phyloP scores from a whole-genome alignment of 108 stramenopile genomes.

The Stephanodiscus minutulus region DNA sequence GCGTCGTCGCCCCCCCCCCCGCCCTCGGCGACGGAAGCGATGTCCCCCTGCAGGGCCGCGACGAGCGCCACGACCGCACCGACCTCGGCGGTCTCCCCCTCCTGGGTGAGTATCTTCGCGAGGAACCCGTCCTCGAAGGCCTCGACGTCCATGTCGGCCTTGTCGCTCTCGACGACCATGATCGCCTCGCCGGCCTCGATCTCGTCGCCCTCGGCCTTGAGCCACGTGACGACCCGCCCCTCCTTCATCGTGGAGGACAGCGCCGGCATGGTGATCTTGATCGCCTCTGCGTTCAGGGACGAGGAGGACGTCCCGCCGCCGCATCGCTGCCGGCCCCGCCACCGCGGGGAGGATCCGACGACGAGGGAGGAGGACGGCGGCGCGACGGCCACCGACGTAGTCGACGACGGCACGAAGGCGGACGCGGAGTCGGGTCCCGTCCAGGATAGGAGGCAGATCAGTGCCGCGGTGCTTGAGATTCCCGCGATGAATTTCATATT shows the following conservation, averaged over 20 bases:
- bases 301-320: no score
- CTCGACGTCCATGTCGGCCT: constrained; percentile 99
- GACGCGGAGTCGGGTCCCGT: constrained; percentile 13
- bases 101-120: constrained; percentile 90
- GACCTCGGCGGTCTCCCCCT: constrained; percentile 90
- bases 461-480: constrained; percentile 45
- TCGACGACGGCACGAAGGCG: constrained; percentile 28
- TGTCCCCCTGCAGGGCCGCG: constrained; percentile 80
- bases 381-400: constrained; percentile 16
- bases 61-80: constrained; percentile 92
- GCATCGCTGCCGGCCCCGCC: no score
- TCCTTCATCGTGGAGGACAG: constrained; percentile 98
- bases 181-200: constrained; percentile 94
- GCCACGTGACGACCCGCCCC: constrained; percentile 94
- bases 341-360: no score
- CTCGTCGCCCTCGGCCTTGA: constrained; percentile 92
- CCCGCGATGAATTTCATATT: constrained; percentile 51
- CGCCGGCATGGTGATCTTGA: constrained; percentile 94
- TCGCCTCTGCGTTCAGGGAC: constrained; percentile 61
- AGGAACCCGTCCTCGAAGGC: constrained; percentile 96
- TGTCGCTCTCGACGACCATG: constrained; percentile 97
- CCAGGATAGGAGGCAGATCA: constrained; percentile 38
- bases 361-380: constrained; percentile 21
- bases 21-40: constrained; percentile 78
- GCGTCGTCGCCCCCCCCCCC: constrained; percentile 59